Evolutionary conservation across 1,284 basidiomycete species (phyloP), one percentile per base, ranked within the genome.

Genomic region (Cutaneotrichosporon spelunceum): DNA sequence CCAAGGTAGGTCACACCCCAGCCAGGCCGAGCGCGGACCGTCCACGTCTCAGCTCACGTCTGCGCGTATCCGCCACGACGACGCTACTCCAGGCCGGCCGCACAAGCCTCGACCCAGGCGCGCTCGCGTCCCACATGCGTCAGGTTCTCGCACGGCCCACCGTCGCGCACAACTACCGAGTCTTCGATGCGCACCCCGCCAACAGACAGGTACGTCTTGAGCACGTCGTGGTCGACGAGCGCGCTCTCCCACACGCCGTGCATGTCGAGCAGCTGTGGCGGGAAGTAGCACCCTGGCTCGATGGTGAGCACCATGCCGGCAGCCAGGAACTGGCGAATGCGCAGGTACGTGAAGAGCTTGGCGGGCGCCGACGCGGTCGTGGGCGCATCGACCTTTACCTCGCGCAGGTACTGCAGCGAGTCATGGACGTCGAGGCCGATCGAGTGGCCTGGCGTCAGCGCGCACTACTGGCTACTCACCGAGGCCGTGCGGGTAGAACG

Each of bases 151-250:
- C 83, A 84, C 49, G 34, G 36, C 3, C 86, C 30, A 4, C 30
- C 87, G 6, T 82, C 77, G 0, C 85, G 88, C 64, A 93, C 87
- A 2, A 89, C 77, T 4, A 94, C 84, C 19, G 89, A 91, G 75
- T 95, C 93, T 75, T 96, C 92, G 65, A 95, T 93, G 53, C 92
- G 81, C 2, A 96, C 89, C 0, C 92, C 93, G 19, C 92, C 93
- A 24, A 94, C 88, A 48, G 80, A 78, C 71, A 89, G 86, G 71
- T 91, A 94, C 66, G 80, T 80, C 73, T 84, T 84, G 61, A 95
- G 81, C 13, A 88, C 83, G 2, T 85, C 86, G 16, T 85, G 83
- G 71, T 93, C 82, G 65, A 95, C 86, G 67, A 87, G 84, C 61
- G 82, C 83, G 8, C 87, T 90, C 61, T 85, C 80, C 71, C 73